Percentiles rank a stretch among this genome's conserved stretches.
phyloP scores from a whole-genome alignment of 352 stramenopile genomes.

The Pythium insidiosum region DNA sequence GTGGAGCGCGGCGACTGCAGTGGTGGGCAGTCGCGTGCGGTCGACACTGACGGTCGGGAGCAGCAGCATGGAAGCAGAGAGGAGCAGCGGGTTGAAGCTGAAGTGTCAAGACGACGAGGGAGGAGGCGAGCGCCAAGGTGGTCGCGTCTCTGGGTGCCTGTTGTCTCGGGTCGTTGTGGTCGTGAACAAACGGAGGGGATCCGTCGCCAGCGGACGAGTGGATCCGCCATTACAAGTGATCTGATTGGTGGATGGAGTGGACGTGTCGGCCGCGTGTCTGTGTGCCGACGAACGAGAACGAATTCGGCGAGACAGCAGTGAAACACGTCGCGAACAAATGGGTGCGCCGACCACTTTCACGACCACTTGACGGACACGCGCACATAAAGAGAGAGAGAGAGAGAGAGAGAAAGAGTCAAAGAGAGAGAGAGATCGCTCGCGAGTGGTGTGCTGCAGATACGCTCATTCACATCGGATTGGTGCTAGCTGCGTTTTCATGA shows the following conservation, averaged over 20 bases:
- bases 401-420: no score
- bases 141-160: neutral
- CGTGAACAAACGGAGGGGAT: neutral
- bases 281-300: neutral
- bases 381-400: no score
- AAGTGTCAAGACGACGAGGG: neutral
- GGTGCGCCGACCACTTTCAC: neutral
- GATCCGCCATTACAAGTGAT: slow-evolving; percentile 2
- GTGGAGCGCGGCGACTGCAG: no score
- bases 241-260: slow-evolving; percentile 9
- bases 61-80: no score
- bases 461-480: no score
- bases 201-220: neutral
- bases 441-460: no score
- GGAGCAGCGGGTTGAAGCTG: neutral
- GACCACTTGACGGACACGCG: neutral
- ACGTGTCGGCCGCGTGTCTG: neutral
- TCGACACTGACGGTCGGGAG: no score
- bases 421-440: no score
- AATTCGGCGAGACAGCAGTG: slow-evolving; percentile 3
- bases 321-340: neutral
- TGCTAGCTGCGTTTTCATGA: no score
- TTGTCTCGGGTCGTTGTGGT: neutral
- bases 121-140: neutral
- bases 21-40: no score